phyloP scores from a whole-genome alignment of 441 rosid species.

The Arabidopsis hybrid region DNA sequence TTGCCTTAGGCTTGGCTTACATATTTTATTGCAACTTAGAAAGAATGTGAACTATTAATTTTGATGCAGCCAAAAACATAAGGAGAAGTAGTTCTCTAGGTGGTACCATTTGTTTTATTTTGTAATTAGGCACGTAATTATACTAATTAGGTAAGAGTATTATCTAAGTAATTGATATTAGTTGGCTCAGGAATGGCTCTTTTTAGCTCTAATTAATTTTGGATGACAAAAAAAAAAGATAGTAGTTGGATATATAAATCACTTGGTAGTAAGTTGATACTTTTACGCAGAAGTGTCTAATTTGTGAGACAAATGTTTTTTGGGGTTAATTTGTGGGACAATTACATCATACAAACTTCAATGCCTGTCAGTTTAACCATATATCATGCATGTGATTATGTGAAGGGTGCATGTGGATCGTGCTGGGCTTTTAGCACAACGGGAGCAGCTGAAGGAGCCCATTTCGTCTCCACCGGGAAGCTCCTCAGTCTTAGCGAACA shows the following conservation, averaged over 20 bases:
- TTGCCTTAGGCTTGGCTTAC: not conserved
- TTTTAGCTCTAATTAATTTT: too few species aligned
- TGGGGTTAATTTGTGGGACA: not conserved
- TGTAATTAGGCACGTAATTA: not conserved
- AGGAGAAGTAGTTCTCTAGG: not conserved
- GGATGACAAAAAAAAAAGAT: too few species aligned
- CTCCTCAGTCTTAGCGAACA: slow-evolving; percentile 90
- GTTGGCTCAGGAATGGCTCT: too few species aligned
- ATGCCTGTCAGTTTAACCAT: not conserved
- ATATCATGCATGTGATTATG: not conserved
- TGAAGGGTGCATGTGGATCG: slow-evolving; percentile 84
- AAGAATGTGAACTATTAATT: not conserved
- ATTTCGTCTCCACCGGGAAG: slow-evolving; percentile 74
- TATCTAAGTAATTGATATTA: not conserved
- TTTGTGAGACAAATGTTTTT: not conserved
- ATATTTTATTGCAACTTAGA: not conserved
- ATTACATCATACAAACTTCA: not conserved
- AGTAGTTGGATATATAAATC: too few species aligned
- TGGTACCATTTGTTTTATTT: not conserved
- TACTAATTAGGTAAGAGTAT: not conserved
- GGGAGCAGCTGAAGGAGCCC: slow-evolving; percentile 83
- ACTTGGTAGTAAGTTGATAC: not conserved
- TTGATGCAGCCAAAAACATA: not conserved
- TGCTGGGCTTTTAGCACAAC: slow-evolving; percentile 97
- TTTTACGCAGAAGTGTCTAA: not conserved